These are phyloP conservation scores for Phalaenopsis equestris DNA, from an alignment of 106 monocot species.

Conservation along the genomic window DNA sequence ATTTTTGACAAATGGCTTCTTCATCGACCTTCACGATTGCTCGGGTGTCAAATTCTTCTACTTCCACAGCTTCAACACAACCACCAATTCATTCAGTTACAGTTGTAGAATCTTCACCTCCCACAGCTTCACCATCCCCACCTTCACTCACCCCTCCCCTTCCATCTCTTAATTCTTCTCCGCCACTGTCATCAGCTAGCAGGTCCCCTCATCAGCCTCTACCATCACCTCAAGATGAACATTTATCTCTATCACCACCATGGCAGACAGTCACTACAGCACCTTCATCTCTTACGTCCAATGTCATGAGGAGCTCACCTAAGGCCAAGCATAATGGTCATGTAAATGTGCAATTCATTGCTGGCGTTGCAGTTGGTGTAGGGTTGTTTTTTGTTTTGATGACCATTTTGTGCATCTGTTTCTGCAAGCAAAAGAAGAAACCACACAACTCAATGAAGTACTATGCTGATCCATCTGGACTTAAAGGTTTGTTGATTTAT, in stretches of 20 bases:
- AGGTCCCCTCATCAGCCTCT: background rate
- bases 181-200: slow-evolving; percentile 1
- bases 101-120: too few species aligned
- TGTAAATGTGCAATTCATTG: slow-evolving; percentile 21
- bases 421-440: slow-evolving; percentile 32
- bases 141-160: too few species aligned
- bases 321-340: background rate
- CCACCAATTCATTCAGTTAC: too few species aligned
- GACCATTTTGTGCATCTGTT: slow-evolving; percentile 30
- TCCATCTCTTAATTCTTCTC: slow-evolving; percentile 7
- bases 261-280: background rate
- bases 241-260: slow-evolving; percentile 4
- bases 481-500: slow-evolving; percentile 23
- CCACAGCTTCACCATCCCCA: too few species aligned
- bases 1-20: too few species aligned
- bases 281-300: background rate
- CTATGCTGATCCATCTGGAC: slow-evolving; percentile 36
- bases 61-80: too few species aligned
- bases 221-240: slow-evolving; percentile 9
- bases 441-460: slow-evolving; percentile 30
- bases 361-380: slow-evolving; percentile 34
- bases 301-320: background rate
- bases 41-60: too few species aligned
- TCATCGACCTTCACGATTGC: too few species aligned
- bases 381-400: slow-evolving; percentile 32